Base-by-base conservation (phyloP, 140 eudicot species). In the Senecio squalidus region DNA sequence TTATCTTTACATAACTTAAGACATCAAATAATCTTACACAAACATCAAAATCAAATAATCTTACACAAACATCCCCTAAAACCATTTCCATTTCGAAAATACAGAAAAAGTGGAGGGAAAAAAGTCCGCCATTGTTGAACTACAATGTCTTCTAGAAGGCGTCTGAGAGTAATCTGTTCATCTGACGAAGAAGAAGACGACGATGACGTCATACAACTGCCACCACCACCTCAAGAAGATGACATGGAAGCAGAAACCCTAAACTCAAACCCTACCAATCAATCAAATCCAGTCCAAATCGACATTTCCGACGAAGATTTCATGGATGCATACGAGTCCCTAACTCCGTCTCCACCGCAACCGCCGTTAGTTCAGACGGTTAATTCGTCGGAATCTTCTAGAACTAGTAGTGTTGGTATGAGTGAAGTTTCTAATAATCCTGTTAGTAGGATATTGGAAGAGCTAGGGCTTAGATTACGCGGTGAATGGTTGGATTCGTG, bases 401-500 rank as follows among this genome's bases (percentile, higher is more conserved):
- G 56, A 60, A 46, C 50, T 45, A 47, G 67, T 63, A 46, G 27
- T 45, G 61, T 27, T 38, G 62, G 21, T 58, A 33, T 26, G 13
- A 25, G 15, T 68, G 77, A 58, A 24, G 67, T 20, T 17, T 77
- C 77, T 34, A 80, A 69, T 17, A 66, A 79, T 38, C 76, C 90
- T 1, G 43, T 83, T 20, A 41, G 57, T 55, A 80, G 69, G 24
- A 29, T 71, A 38, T 56, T 92, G 26, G 54, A 56, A 29, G 70
- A 65, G 1, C 28, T 84, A 28, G 98, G 96, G 66, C 25, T 92
- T 73, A 67, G 84, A 21, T 29, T 92, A 17, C 60, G 68, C 55
- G 63, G 78, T 38, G 95, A 82, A 33, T 92, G 99, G 99, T 36
- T 92, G 55, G 85, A 88, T 67, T 64, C 95, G 0, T 92, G 98